A percentile compares a stretch with the other conserved stretches of the same genome.
Evolutionary conservation across 2,329 filamentous ascomycete genomes (phyloP).

Genomic region (Polychaeton citri): DNA sequence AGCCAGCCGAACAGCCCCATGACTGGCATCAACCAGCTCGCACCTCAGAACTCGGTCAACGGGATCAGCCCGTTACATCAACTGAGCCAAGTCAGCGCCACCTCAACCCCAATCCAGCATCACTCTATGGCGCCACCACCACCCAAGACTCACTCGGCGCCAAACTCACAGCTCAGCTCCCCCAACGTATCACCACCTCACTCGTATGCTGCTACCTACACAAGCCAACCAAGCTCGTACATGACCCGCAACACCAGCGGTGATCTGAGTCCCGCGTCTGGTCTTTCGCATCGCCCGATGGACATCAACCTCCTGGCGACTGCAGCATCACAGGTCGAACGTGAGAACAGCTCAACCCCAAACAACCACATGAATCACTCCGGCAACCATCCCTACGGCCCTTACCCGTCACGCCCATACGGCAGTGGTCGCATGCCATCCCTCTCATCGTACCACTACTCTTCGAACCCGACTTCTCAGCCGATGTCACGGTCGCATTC

Average conservation of each 20-base stretch:
- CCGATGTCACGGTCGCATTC: slow-evolving; percentile 87
- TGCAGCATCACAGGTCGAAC: slow-evolving; percentile 53
- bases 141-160: slow-evolving; percentile 73
- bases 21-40: slow-evolving; percentile 1
- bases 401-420: slow-evolving; percentile 37
- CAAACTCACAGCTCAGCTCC: slow-evolving; percentile 73
- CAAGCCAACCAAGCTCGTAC: slow-evolving; percentile 44
- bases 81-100: slow-evolving; percentile 5
- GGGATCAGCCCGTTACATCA: slow-evolving; percentile 3
- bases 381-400: slow-evolving; percentile 14
- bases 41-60: slow-evolving; percentile 3
- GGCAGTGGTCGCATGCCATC: slow-evolving; percentile 55
- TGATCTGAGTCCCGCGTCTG: slow-evolving; percentile 33
- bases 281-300: slow-evolving; percentile 32
- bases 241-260: slow-evolving; percentile 41
- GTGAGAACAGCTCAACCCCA: slow-evolving; percentile 39
- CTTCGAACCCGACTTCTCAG: slow-evolving; percentile 38
- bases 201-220: slow-evolving; percentile 53
- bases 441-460: slow-evolving; percentile 60
- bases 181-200: slow-evolving; percentile 93
- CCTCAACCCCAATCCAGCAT: slow-evolving; percentile 5
- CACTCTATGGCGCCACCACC: slow-evolving; percentile 62
- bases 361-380: slow-evolving; percentile 22
- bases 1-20: slow-evolving; percentile 2
- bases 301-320: slow-evolving; percentile 59